Evolutionary conservation across 192 early-diverging fungal genomes (phyloP).

Genomic region (Podila epicladia): DNA sequence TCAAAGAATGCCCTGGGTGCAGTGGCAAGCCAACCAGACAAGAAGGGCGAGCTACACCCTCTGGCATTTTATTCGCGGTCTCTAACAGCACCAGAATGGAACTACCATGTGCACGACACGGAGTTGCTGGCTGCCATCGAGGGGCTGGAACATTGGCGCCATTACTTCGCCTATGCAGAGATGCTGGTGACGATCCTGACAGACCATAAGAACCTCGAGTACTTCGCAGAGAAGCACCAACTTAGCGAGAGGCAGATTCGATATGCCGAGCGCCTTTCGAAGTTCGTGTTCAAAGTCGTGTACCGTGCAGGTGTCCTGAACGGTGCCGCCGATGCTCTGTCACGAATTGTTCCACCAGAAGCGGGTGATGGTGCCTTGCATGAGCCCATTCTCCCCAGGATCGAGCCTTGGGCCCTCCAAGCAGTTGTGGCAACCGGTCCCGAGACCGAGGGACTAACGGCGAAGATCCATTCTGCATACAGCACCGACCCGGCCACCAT

Average conservation of each 20-base stretch:
- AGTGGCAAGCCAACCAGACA: background rate
- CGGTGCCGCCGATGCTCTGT: slow-evolving; percentile 45
- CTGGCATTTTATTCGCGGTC: background rate
- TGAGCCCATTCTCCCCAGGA: too few relatives aligned
- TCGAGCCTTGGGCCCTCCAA: too few relatives aligned
- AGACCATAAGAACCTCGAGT: background rate
- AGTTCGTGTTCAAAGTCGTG: slow-evolving; percentile 25
- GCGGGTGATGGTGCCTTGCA: background rate
- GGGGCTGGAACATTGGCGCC: slow-evolving; percentile 5
- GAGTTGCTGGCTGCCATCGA: slow-evolving; percentile 7
- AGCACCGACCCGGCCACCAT: too few relatives aligned
- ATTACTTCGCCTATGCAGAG: background rate
- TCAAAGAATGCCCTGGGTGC: background rate
- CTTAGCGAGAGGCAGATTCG: slow-evolving; percentile 47
- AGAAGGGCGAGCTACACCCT: slow-evolving; percentile 9
- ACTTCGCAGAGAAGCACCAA: slow-evolving; percentile 6
- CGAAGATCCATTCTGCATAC: too few relatives aligned
- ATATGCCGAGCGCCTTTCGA: slow-evolving; percentile 30
- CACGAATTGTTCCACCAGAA: slow-evolving; percentile 17
- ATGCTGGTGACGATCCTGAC: background rate
- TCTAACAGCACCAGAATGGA: background rate
- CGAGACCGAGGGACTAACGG: too few relatives aligned
- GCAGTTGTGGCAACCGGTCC: too few relatives aligned
- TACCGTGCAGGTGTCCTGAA: slow-evolving; percentile 38
- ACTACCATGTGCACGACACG: background rate